Base-by-base conservation (phyloP, 2,329 filamentous ascomycete species). In the Ploettnerulaceae sp. region DNA sequence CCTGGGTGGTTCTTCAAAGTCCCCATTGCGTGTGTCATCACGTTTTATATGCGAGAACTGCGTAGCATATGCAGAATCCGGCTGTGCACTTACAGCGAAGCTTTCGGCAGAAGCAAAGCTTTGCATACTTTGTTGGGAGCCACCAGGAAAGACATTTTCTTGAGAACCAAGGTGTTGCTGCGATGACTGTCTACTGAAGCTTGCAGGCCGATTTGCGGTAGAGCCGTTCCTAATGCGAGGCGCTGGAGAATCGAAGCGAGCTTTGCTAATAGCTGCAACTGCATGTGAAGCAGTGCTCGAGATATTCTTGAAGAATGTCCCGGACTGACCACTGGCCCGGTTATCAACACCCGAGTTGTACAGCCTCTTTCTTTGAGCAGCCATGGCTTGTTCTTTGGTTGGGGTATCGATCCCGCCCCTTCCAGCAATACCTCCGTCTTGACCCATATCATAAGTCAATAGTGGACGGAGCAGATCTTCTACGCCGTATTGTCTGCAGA, bases 311-410 rank as follows among this genome's bases (percentile, higher is more conserved):
- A 98, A 97, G 64, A 96, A 96, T 1, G 93, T 96, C 14, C 89
- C 90, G 36, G 86, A 82, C 14, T 81, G 58, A 61, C 77, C 81
- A 58, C 79, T 81, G 9, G 75, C 70, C 39, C 89, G 77, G 38
- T 75, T 80, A 48, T 95, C 88, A 43, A 79, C 73, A 35, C 76
- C 79, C 37, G 79, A 76, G 56, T 85, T 95, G 69, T 96, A 97
- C 68, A 96, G 81, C 55, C 91, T 81, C 67, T 98, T 97, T 57
- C 93, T 75, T 68, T 89, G 85, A 4, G 91, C 91, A 8, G 93
- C 93, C 90, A 97, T 95, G 50, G 93, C 93, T 67, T 97, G 93
- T 67, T 97, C 93, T 68, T 98, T 98, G 28, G 93, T 98, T 0
- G 93, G 93, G 0, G 93, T 97, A 61, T 97, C 91, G 58, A 95